Base-by-base conservation (phyloP, 2,329 filamentous ascomycete species). In the Ophiostoma perfectum region DNA sequence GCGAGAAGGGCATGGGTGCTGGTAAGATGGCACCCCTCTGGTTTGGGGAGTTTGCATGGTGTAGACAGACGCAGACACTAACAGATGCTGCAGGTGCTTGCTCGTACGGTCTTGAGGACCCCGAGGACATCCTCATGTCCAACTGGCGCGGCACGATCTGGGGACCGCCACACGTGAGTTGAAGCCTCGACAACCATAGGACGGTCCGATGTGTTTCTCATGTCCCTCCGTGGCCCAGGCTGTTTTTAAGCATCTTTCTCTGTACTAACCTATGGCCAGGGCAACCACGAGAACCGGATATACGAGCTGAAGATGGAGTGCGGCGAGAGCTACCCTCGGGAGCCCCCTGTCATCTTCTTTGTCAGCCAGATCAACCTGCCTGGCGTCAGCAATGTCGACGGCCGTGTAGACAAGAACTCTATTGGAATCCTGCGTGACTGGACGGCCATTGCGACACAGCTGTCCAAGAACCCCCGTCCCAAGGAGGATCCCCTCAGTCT, bases 121-220 rank as follows among this genome's bases (percentile, higher is more conserved):
- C 91, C 64, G 93, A 97, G 77, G 95, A 99, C 76, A 86, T 97
- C 72, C 87, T 95, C 79, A 97, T 99, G 93, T 94, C 91, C 72
- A 93, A 97, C 83, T 99, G 95, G 95, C 97, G 96, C 76, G 95
- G 94, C 75, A 99, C 95, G 16, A 98, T 99, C 73, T 88, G 97
- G 65, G 95, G 95, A 1, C 95, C 95, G 74, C 94, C 95, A 78
- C 93, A 98, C 79, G 95, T 97, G 84, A 76, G 91, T 68, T 27
- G 11, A n/a, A 36, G 55, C 41, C 42, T 41, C 6, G n/a, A 27
- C 18, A 39, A 36, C 42, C 6, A 7, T 1, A 44, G 11, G 42
- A 44, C 42, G 27, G 27, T 27, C 27, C 27, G 27, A 27, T 2
- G 27, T 27, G 27, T 27, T 27, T 27, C 27, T 27, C 27, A 27